Conservation (phyloP, 495 filamentous ascomycete species). For the Aspergillus sparsus region DNA sequence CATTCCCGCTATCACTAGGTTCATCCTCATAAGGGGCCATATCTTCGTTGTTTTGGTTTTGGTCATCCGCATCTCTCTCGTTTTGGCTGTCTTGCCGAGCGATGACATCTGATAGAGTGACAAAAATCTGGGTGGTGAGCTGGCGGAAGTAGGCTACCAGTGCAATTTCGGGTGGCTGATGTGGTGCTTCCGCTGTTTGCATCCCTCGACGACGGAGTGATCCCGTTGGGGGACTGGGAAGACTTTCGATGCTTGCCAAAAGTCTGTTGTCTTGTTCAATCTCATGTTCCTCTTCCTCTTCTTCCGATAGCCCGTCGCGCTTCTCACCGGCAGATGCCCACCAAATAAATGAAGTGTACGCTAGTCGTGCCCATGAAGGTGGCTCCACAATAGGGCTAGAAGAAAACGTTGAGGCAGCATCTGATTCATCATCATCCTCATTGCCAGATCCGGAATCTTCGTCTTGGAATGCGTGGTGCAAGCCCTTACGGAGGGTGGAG, state of each 20-base stretch:
- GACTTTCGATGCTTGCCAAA: conserved; percentile 43
- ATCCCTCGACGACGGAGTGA: conserved; percentile 46
- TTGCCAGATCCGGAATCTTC: conserved; percentile 25
- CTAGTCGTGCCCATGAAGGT: conserved; percentile 83
- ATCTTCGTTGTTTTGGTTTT: conserved; percentile 25
- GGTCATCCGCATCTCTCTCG: conserved; percentile 39
- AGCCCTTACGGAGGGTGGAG: conserved; percentile 64
- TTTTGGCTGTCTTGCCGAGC: conserved; percentile 60
- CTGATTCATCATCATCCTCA: conserved; percentile 39
- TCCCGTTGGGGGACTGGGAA: conserved; percentile 32
- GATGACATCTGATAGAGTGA: conserved; percentile 59
- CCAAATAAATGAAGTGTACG: conserved; percentile 94
- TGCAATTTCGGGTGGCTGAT: conserved; percentile 63
- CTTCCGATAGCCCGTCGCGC: conserved; percentile 51
- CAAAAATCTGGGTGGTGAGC: conserved; percentile 70
- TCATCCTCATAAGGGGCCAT: conserved; percentile 36
- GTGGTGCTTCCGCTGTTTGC: conserved; percentile 37
- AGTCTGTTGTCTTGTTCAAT: conserved; percentile 46
- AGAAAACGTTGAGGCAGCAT: conserved; percentile 48
- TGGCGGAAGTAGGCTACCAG: conserved; percentile 92
- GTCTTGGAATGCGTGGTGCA: conserved; percentile 53
- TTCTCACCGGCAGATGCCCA: conserved; percentile 96
- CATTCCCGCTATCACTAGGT: conserved; percentile 30
- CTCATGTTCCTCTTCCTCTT: conserved; percentile 46
- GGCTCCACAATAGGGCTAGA: conserved; percentile 66